Evolutionary conservation across 768 basidiomycete genomes (phyloP), one percentile per base, ranked within the genome.

Genomic region (Glaciozyma antarctica): DNA sequence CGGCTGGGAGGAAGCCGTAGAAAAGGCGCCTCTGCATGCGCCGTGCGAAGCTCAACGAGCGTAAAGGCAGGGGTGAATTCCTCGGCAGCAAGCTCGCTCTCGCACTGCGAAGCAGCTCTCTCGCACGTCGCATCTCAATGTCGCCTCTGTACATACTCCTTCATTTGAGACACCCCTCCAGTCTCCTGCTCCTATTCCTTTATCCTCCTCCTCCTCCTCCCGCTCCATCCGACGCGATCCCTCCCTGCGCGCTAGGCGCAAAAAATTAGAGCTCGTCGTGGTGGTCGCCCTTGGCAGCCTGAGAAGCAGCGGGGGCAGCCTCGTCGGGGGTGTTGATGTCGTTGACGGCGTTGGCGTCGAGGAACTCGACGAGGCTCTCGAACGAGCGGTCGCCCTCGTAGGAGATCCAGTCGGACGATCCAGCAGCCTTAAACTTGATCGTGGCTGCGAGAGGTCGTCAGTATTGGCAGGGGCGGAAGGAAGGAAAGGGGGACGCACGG

Each of bases 401-500:
- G 76, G 95, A 90, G 60, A 93, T 78, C 80, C 93, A 99, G 59
- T 90, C 86, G 61, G 81, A 80, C 26, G 83, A 79, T 54, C 94
- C 94, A 19, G 95, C 94, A 7, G 85, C 82, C 80, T 92, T 93
- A 83, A 99, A 94, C 77, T 98, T 98, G 75, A 98, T 76, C 8
- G 95, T 98, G 12, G 95, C 57, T 58, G 57, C 21, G 24, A n/a
- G 34, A 5, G 30, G 10, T 1, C 47, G 47, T 48, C 22, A 48
- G 47, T 1, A 5, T 48, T 7, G 21, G 10, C 6, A 8, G 19
- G 19, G 7, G 22, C 7, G 21, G n/a, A 48, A 47, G 19, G 12
- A 13, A 43, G 28, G 16, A 45, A 32, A 38, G 3, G 7, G 13
- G 5, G 24, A 58, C 57, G 57, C 43, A 58, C 57, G 70, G 87